Evolutionary conservation across 2,329 filamentous ascomycete genomes (phyloP).

Genomic region (Drechslera avenae): DNA sequence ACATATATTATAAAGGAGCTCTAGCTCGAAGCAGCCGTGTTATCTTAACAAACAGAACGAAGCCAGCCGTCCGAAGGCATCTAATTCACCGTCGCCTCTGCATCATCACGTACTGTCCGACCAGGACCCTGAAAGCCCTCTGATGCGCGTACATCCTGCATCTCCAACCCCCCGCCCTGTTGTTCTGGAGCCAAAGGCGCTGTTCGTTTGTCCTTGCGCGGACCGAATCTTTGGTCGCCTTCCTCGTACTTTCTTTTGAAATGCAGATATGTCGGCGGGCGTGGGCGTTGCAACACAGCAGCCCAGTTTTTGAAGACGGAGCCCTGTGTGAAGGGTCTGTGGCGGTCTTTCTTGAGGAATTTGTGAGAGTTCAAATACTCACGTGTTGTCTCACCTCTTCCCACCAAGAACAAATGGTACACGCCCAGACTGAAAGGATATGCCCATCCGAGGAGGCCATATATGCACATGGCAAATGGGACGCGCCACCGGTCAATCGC

Average conservation of each 20-base stretch:
- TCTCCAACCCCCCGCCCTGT: constrained; percentile 68
- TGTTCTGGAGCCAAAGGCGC: constrained; percentile 57
- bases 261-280: constrained; percentile 84
- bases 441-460: constrained; percentile 72
- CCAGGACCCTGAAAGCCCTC: constrained; percentile 45
- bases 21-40: constrained; percentile 5
- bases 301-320: constrained; percentile 78
- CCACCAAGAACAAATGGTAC: constrained; percentile 92
- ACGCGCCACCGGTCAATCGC: constrained; percentile 75
- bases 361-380: constrained; percentile 97
- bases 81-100: constrained; percentile 19
- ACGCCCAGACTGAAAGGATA: constrained; percentile 84
- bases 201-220: constrained; percentile 58
- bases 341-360: constrained; percentile 88
- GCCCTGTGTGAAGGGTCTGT: constrained; percentile 85
- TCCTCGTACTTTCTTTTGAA: constrained; percentile 79
- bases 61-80: neutral
- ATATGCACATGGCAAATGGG: constrained; percentile 87
- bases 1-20: constrained; percentile 2
- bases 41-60: constrained; percentile 7
- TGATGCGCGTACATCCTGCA: constrained; percentile 60
- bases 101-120: constrained; percentile 24
- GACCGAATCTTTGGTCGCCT: constrained; percentile 84
- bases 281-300: constrained; percentile 78
- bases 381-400: constrained; percentile 88